These are phyloP conservation scores for Lomentospora prolificans DNA, from an alignment of 2,329 filamentous ascomycete species.

Conservation along the genomic window DNA sequence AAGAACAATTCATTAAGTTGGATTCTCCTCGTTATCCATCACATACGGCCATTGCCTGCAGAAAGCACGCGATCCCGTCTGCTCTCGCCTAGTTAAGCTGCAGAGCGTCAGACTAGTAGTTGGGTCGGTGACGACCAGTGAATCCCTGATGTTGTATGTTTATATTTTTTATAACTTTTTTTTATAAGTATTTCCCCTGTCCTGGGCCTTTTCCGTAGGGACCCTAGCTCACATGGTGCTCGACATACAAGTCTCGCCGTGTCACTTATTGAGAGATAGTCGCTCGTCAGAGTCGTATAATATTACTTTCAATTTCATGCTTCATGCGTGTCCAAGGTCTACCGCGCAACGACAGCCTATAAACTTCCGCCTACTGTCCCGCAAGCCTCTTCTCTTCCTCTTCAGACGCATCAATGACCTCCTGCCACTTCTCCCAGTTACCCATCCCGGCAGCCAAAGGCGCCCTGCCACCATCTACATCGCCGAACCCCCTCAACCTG, in stretches of 20 bases:
- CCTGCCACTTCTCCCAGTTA: constrained; percentile 47
- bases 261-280: too few species aligned
- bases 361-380: background rate
- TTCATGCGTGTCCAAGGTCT: too few species aligned
- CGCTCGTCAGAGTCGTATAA: too few species aligned
- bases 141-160: constrained; percentile 3
- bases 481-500: constrained; percentile 48
- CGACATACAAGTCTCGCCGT: too few species aligned
- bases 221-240: too few species aligned
- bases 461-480: constrained; percentile 47
- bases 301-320: background rate
- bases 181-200: too few species aligned
- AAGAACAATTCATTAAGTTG: background rate
- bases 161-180: too few species aligned
- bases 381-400: constrained; percentile 26
- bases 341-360: too few species aligned
- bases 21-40: background rate
- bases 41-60: background rate
- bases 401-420: constrained; percentile 30
- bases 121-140: constrained; percentile 1
- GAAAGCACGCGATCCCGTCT: background rate
- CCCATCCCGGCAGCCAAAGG: constrained; percentile 47
- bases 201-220: background rate
- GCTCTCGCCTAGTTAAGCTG: constrained; percentile 2
- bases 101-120: constrained; percentile 2